A percentile compares a stretch with the other conserved stretches of the same genome.
Conservation (phyloP, 768 basidiomycete species). For the Termitomyces eurrhizus region DNA sequence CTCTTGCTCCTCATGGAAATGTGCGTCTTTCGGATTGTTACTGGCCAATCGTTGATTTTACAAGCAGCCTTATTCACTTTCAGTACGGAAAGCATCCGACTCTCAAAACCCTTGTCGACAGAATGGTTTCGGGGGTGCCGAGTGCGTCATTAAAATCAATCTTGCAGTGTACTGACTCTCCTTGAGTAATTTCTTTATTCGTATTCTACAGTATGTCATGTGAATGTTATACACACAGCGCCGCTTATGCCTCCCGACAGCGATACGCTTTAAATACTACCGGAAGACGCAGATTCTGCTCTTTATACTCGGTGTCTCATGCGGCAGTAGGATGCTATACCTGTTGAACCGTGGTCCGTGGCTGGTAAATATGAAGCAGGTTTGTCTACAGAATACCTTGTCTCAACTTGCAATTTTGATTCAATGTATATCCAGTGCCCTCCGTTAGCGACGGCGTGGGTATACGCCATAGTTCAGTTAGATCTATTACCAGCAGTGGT, state of each 20-base stretch:
- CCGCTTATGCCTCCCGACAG: conserved; percentile 28
- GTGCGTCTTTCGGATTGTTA: conserved; percentile 40
- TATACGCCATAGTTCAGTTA: conserved; percentile 70
- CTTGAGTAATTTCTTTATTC: conserved; percentile 65
- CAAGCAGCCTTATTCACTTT: conserved; percentile 62
- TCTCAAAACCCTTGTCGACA: conserved; percentile 43
- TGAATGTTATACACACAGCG: neutral
- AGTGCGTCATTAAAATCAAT: conserved; percentile 43
- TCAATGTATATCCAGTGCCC: conserved; percentile 48
- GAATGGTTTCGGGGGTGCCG: conserved; percentile 65
- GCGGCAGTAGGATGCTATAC: conserved; percentile 68
- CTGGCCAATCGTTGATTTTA: neutral
- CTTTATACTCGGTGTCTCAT: conserved; percentile 51
- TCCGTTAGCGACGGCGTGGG: conserved; percentile 75
- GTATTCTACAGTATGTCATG: conserved; percentile 65
- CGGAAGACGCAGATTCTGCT: conserved; percentile 51
- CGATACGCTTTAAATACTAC: conserved; percentile 59
- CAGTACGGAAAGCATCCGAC: conserved; percentile 69
- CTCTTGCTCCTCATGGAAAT: conserved; percentile 81
- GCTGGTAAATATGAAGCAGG: conserved; percentile 73
- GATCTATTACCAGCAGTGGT: conserved; percentile 58
- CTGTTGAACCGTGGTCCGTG: conserved; percentile 67
- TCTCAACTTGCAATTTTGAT: neutral
- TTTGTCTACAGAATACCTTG: conserved; percentile 19
- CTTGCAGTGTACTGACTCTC: neutral